These are phyloP conservation scores for Pyrenophora teres DNA, from an alignment of 2,329 filamentous ascomycete genomes.

Conservation along the genomic window DNA sequence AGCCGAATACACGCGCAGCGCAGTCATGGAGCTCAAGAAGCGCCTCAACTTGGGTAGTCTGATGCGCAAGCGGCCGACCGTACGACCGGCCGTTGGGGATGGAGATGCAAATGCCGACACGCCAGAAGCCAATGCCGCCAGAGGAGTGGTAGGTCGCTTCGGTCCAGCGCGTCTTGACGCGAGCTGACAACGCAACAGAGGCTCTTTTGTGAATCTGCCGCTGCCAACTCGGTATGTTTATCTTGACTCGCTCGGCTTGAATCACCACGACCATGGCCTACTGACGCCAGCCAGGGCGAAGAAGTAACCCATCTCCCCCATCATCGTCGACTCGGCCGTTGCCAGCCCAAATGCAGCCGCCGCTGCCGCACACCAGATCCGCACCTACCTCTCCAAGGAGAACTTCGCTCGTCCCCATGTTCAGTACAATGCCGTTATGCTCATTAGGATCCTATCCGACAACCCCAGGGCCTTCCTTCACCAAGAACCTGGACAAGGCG, in stretches of 20 bases:
- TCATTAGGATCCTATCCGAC: constrained; percentile 86
- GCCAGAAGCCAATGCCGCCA: constrained; percentile 68
- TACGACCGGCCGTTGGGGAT: constrained; percentile 33
- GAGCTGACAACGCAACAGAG: constrained; percentile 56
- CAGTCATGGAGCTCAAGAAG: constrained; percentile 48
- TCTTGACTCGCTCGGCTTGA: no score
- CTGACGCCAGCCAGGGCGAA: constrained; percentile 63
- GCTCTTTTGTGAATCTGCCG: constrained; percentile 79
- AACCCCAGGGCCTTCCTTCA: constrained; percentile 89
- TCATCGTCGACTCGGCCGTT: constrained; percentile 93
- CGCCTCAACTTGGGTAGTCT: constrained; percentile 44
- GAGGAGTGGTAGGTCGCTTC: constrained; percentile 65
- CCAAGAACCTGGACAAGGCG: constrained; percentile 84
- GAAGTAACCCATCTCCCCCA: constrained; percentile 92
- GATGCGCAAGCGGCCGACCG: constrained; percentile 39
- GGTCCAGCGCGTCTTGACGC: constrained; percentile 1
- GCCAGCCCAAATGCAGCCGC: constrained; percentile 85
- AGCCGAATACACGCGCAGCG: constrained; percentile 5
- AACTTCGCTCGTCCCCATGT: constrained; percentile 67
- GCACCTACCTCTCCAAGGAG: constrained; percentile 78
- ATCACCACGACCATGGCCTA: constrained; percentile 16
- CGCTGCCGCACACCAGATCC: constrained; percentile 78
- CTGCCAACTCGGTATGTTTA: constrained; percentile 53
- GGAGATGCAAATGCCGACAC: constrained; percentile 55
- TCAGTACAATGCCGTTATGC: constrained; percentile 97